These are phyloP conservation scores for Extremus antarcticus DNA, from an alignment of 495 filamentous ascomycete genomes.

Conservation along the genomic window DNA sequence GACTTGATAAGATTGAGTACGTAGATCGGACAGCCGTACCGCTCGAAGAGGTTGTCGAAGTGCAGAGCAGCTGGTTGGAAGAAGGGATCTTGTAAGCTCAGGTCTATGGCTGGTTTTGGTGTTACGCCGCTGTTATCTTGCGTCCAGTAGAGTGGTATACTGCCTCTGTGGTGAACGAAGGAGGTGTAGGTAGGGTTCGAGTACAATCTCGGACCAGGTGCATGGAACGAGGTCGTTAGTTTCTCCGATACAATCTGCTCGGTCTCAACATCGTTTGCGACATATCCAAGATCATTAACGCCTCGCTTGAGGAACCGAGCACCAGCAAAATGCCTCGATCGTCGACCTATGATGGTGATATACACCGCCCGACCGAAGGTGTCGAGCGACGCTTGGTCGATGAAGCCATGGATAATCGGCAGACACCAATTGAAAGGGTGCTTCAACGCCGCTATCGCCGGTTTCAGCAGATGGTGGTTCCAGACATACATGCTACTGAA, in stretches of 20 bases:
- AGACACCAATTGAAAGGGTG: constrained; percentile 91
- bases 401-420: constrained; percentile 90
- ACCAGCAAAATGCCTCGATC: constrained; percentile 88
- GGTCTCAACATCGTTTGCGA: constrained; percentile 98
- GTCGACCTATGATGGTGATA: constrained; percentile 83
- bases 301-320: constrained; percentile 91
- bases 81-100: constrained; percentile 91
- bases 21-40: constrained; percentile 86
- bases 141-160: constrained; percentile 94
- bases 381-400: constrained; percentile 53
- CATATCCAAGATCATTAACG: constrained; percentile 89
- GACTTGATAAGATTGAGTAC: constrained; percentile 91
- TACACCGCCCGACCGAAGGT: constrained; percentile 63
- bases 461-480: constrained; percentile 82
- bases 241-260: constrained; percentile 96
- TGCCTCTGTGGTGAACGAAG: constrained; percentile 92
- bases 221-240: constrained; percentile 89
- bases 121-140: constrained; percentile 93
- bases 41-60: constrained; percentile 90
- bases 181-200: constrained; percentile 87
- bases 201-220: constrained; percentile 73
- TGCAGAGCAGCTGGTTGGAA: constrained; percentile 92
- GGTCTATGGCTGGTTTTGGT: constrained; percentile 88
- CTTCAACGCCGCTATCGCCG: constrained; percentile 57
- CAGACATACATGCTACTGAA: constrained; percentile 96